Base-by-base conservation (phyloP, 1,284 basidiomycete genomes). In the Tremellales sp. region DNA sequence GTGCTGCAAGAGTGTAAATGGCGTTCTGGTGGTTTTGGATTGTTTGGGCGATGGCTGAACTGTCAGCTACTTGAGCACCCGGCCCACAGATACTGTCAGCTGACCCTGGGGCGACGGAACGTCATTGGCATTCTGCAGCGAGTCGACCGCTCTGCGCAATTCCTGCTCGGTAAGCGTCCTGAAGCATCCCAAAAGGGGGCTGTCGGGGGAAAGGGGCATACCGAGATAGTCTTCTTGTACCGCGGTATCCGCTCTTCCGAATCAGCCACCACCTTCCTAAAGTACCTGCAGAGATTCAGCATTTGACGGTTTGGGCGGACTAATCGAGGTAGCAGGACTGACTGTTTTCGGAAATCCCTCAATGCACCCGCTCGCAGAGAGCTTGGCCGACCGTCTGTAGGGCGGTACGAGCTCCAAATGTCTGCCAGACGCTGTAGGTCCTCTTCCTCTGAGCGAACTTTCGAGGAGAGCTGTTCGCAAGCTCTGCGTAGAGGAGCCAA, bases 11-110 rank as follows among this genome's bases (percentile, higher is more conserved):
- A 10, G 60, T 49, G 21, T 68, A 43, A 15, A 72, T 60, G 13
- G 68, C 66, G 25, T 63, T 51, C 48, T 70, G 64, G 46, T 70
- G 68, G 45, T 70, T 72, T 43, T 68, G 62, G 22, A 72, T 72
- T 2, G 68, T 70, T 43, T 67, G 62, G 15, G 61, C 65, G 29
- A 72, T 63, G 21, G 61, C 68, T 60, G 43, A 17, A 33, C 35
- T n/a, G 17, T 45, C 23, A 40, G 36, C 37, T n/a, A n/a, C n/a
- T n/a, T n/a, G n/a, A n/a, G n/a, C n/a, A n/a, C n/a, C n/a, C n/a
- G n/a, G n/a, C n/a, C n/a, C n/a, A n/a, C n/a, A n/a, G n/a, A n/a
- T n/a, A n/a, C n/a, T n/a, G n/a, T n/a, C n/a, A n/a, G n/a, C 57
- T 46, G 36, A 61, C 63, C 56, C 53, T 69, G 64, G 0, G 68